Evolutionary conservation across 2,329 filamentous ascomycete genomes (phyloP).

Genomic region (Alternaria brassicicola): DNA sequence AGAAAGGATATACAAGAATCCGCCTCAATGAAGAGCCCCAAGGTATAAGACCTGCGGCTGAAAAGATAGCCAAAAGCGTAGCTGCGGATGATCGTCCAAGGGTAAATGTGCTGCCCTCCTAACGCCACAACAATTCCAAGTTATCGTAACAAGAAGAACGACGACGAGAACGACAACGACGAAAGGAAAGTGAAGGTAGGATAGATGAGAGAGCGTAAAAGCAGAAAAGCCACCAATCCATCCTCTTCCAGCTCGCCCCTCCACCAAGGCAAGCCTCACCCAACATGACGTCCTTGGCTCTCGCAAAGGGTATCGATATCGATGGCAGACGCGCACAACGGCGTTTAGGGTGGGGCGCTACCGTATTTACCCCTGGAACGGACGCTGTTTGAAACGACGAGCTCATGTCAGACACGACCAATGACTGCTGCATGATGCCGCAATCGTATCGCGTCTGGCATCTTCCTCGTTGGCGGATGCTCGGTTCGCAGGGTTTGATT

Average conservation of each 20-base stretch:
- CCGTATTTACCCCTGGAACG: slow-evolving; percentile 7
- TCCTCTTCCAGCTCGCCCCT: background rate
- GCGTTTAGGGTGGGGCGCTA: background rate
- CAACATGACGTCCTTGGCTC: slow-evolving; percentile 10
- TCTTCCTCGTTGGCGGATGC: background rate
- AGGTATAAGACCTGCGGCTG: background rate
- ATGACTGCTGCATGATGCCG: background rate
- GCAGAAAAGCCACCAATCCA: background rate
- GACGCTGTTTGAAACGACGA: slow-evolving; percentile 12
- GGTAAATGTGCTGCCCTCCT: background rate
- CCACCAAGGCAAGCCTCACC: slow-evolving; percentile 3
- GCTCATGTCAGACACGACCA: slow-evolving; percentile 3
- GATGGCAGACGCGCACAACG: background rate
- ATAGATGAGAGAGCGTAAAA: background rate
- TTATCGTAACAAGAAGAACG: background rate
- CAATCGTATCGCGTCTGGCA: slow-evolving; percentile 1
- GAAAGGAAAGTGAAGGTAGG: background rate
- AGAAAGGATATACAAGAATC: background rate
- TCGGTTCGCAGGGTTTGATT: background rate
- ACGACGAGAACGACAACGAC: background rate
- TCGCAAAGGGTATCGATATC: background rate
- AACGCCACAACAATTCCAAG: background rate
- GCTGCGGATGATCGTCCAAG: background rate
- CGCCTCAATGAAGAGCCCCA: background rate
- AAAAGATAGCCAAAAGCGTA: background rate